Evolutionary conservation across 2,329 filamentous ascomycete genomes (phyloP).

Genomic region (Pseudogymnoascus sp.): DNA sequence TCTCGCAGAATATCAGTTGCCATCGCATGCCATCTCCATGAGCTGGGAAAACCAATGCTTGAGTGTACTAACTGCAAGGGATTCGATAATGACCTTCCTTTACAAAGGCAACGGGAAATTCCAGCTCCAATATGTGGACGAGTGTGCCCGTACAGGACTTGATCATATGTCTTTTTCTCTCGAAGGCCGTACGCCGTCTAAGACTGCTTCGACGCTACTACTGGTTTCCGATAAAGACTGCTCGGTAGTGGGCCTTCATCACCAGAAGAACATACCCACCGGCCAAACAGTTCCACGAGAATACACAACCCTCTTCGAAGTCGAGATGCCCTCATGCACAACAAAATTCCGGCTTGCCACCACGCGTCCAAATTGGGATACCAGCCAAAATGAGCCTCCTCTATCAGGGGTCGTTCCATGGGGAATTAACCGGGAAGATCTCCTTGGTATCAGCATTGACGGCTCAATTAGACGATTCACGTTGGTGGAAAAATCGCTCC

Average conservation of each 20-base stretch:
- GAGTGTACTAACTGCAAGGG: conserved; percentile 41
- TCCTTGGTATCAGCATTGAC: conserved; percentile 59
- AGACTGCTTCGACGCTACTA: conserved; percentile 18
- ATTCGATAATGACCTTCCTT: conserved; percentile 50
- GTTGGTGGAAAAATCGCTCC: conserved; percentile 52
- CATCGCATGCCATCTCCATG: conserved; percentile 45
- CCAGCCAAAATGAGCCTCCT: background rate
- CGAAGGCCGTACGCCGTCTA: background rate
- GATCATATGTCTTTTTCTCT: conserved; percentile 18
- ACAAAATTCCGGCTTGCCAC: conserved; percentile 43
- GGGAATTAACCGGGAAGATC: conserved; percentile 29
- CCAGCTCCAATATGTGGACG: conserved; percentile 24
- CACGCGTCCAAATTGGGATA: conserved; percentile 39
- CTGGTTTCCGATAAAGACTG: conserved; percentile 27
- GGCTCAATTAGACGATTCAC: conserved; percentile 64
- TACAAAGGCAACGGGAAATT: conserved; percentile 24
- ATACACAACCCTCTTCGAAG: conserved; percentile 38
- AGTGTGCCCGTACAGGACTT: conserved; percentile 25
- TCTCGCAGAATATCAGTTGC: conserved; percentile 40
- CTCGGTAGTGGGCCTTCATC: conserved; percentile 23
- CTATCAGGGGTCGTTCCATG: conserved; percentile 32
- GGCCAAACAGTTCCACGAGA: conserved; percentile 1
- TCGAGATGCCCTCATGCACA: conserved; percentile 42
- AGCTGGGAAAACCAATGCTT: conserved; percentile 41
- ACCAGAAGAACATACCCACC: background rate